Conservation (phyloP, 129 eudicot species). For the Flaveria trinervia region DNA sequence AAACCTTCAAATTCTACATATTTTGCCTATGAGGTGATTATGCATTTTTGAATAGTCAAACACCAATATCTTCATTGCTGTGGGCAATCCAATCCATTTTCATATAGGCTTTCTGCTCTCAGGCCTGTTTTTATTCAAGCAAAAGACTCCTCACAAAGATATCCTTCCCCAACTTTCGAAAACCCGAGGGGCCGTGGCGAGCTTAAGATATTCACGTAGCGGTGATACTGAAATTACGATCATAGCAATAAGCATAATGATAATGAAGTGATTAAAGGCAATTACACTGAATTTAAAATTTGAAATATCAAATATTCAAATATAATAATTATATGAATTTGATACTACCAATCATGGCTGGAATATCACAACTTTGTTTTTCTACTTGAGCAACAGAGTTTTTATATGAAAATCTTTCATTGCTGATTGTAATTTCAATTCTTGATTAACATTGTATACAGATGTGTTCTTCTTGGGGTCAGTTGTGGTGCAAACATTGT, state of each 20-base stretch:
- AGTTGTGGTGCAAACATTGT: conserved; percentile 96
- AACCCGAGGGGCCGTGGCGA: neutral
- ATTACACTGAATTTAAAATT: neutral
- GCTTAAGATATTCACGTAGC: neutral
- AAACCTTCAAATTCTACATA: neutral
- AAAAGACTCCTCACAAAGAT: neutral
- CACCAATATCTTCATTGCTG: neutral
- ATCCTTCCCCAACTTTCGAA: conserved; percentile 14
- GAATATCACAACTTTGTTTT: neutral
- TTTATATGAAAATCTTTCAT: conserved; percentile 8
- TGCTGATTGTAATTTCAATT: conserved; percentile 6
- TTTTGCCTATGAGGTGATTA: neutral
- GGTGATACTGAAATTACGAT: neutral
- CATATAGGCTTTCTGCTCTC: neutral
- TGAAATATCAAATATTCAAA: too few species aligned
- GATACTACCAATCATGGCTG: neutral
- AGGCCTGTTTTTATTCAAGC: conserved; percentile 1
- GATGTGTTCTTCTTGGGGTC: conserved; percentile 90
- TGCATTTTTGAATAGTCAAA: conserved; percentile 12
- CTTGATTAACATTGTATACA: conserved; percentile 31
- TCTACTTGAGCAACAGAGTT: neutral
- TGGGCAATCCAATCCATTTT: conserved; percentile 9
- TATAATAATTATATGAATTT: conserved; percentile 13
- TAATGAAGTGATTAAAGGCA: neutral
- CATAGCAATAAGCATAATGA: conserved; percentile 9